Base-by-base conservation (phyloP, 2,329 filamentous ascomycete species). In the Phialophora tarda region DNA sequence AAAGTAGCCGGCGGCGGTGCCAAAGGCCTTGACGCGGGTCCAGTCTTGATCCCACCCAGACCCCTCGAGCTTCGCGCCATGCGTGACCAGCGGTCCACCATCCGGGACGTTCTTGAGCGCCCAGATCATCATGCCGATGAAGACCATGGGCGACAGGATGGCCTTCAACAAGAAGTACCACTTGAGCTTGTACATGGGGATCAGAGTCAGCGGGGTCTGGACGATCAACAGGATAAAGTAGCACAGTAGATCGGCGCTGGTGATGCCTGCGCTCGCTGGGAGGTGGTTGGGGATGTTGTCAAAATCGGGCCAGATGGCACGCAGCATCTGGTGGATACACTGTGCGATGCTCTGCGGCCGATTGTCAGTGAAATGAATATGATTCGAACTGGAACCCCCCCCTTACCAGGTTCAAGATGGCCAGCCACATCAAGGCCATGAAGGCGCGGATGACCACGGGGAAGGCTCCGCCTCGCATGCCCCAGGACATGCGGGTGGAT, bases 371-470 rank as follows among this genome's bases (percentile, higher is more conserved):
- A 8, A 30, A 30, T 30, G 28, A 30, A 30, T 7, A 26, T 4
- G 26, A 26, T 26, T 8, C 28, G 28, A 7, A 30, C 28, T 86
- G 88, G 7, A 84, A 79, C 8, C 84, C 83, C 47, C 88, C 88
- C 8, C 89, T 85, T 44, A 86, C 80, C 5, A 55, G 60, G 34
- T 63, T 69, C 55, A 53, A 61, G 28, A 66, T 50, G n/a, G 51
- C 57, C 11, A 57, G 30, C 28, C 44, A 48, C 44, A 48, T 48
- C 44, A 48, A 23, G 11, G 54, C n/a, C n/a, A 57, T 57, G 54
- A 28, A 30, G 41, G 63, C 66, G 58, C 64, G 59, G 23, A 69
- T 50, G 12, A 34, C 53, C n/a, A 54, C 66, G 32, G 66, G 55
- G 10, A 69, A 41, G 44, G 23, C 54, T 23, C 51, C 51, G 12